A percentile compares a stretch with the other conserved stretches of the same genome.
Evolutionary conservation across 169 alveolate genomes (phyloP).

Genomic region (Eimeria maxima): DNA sequence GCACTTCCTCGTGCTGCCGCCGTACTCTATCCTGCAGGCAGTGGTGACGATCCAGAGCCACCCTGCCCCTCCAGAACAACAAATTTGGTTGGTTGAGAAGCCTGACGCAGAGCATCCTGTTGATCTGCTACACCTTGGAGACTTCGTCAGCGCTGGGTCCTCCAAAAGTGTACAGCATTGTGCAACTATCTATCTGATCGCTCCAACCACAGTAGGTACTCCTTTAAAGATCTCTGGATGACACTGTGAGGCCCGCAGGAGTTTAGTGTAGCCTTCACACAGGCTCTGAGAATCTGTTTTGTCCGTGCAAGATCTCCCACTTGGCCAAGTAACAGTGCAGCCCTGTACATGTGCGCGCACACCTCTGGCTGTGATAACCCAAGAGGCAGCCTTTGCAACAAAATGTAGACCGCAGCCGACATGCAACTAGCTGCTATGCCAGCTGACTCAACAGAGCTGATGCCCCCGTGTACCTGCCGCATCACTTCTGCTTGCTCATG

Average conservation of each 20-base stretch:
- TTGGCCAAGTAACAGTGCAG: constrained; percentile 41
- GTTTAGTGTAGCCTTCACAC: not conserved
- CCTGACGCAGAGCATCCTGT: not conserved
- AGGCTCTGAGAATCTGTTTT: not conserved
- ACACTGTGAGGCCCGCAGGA: constrained; percentile 69
- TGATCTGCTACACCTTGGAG: not conserved
- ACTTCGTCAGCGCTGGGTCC: not conserved
- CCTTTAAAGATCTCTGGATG: not conserved
- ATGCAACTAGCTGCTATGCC: constrained; percentile 45
- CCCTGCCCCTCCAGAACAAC: not conserved
- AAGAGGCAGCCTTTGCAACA: constrained; percentile 55
- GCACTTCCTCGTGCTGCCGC: not conserved
- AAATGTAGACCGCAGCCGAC: constrained; percentile 26
- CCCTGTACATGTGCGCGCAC: constrained; percentile 47
- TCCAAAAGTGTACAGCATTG: not conserved
- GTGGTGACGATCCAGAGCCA: not conserved
- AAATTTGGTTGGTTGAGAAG: not conserved
- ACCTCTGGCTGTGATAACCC: constrained; percentile 55
- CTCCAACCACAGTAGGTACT: constrained; percentile 34
- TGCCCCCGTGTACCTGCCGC: not conserved
- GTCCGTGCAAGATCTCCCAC: not conserved
- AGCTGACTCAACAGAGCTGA: not conserved
- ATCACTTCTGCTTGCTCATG: constrained; percentile 7
- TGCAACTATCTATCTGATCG: not conserved
- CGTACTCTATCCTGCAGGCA: not conserved